A percentile compares a stretch with the other conserved stretches of the same genome.
Evolutionary conservation across 805 yeast genomes (phyloP).

Genomic region (Brettanomyces naardenensis): DNA sequence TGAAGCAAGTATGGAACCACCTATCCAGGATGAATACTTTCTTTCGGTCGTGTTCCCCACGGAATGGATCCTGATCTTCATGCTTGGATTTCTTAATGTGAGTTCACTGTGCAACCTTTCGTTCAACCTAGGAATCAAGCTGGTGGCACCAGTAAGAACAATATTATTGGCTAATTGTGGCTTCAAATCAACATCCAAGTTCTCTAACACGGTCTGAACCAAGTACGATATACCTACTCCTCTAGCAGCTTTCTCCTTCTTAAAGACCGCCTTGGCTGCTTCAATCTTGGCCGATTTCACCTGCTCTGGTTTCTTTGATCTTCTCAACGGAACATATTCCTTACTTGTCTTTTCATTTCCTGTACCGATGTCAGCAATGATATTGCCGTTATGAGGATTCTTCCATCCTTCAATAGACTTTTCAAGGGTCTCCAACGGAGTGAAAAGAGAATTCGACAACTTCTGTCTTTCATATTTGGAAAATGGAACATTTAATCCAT

Average conservation of each 20-base stretch:
- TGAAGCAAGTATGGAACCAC: constrained; percentile 82
- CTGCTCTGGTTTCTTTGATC: constrained; percentile 36
- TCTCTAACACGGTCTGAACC: constrained; percentile 44
- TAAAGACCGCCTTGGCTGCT: not conserved
- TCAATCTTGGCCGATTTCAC: constrained; percentile 10
- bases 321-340: constrained; percentile 69
- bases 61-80: constrained; percentile 77
- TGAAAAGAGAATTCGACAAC: constrained; percentile 68
- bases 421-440: constrained; percentile 34
- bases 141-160: constrained; percentile 77
- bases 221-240: constrained; percentile 46
- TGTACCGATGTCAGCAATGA: constrained; percentile 24
- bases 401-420: constrained; percentile 26
- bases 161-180: constrained; percentile 85
- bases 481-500: constrained; percentile 60
- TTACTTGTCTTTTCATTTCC: constrained; percentile 31
- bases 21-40: constrained; percentile 80
- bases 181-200: constrained; percentile 73
- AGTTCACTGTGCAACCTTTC: constrained; percentile 71
- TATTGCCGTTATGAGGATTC: constrained; percentile 45
- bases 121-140: constrained; percentile 73
- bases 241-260: not conserved
- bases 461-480: constrained; percentile 47
- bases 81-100: constrained; percentile 65
- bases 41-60: constrained; percentile 75